Base-by-base conservation (phyloP, 192 early-diverging fungal species). In the Coemansia sp. region DNA sequence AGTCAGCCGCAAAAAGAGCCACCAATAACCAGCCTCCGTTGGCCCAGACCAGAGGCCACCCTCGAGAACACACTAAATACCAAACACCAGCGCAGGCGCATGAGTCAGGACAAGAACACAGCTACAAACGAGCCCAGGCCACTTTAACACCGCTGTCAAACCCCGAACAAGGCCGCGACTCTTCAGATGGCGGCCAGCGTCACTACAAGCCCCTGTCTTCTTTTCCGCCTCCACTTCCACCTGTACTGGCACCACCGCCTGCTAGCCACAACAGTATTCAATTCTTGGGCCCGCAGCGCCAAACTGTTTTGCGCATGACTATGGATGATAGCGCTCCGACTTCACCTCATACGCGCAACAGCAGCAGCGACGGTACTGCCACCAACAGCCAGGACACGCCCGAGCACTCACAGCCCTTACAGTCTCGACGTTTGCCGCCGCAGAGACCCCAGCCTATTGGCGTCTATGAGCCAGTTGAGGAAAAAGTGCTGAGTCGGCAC, bases 241-340 rank as follows among this genome's bases (percentile, higher is more conserved):
- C 21, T 15, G 11, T 61, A 57, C 25, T 69, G 63, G 62, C 73
- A 27, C 45, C 23, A 6, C 58, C 58, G 59, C 45, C 48, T 25
- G 4, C 21, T 19, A 42, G n/a, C 11, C 60, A 53, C 62, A 75
- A 61, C 60, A 80, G 78, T 61, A 82, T 82, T 11, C 79, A 76
- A 68, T 76, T 82, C 36, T 67, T 82, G 36, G 79, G 79, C n/a
- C 79, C 79, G 34, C 64, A 68, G 44, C 69, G 79, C 21, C 63
- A 70, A n/a, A 62, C 70, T 0, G 38, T 82, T 5, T 29, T 82
- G 61, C 79, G 79, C 57, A 82, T 82, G 79, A 73, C 79, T 11
- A 69, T 76, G 71, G 73, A 82, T 48, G 74, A 71, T 34, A 46
- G 64, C 44, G 62, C 72, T 4, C 67, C 74, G 19, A 36, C 61